Conservation (phyloP, 2,329 filamentous ascomycete genomes). For the Colletotrichum caudatum region DNA sequence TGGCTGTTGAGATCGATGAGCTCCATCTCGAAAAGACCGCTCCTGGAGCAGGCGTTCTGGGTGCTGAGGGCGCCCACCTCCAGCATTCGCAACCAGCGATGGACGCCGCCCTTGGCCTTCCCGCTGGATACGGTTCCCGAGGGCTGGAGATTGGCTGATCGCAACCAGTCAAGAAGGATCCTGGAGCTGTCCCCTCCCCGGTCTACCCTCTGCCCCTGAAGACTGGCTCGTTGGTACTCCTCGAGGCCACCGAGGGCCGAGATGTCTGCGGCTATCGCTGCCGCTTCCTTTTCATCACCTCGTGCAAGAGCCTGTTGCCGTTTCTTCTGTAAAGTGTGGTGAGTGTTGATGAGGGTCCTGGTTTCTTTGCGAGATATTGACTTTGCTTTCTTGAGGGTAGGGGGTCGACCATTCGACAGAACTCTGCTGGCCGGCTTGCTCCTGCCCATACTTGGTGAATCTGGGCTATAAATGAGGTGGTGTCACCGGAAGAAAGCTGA, state of each 20-base stretch:
- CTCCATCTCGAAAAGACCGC: slow-evolving; percentile 76
- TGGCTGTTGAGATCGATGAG: slow-evolving; percentile 94
- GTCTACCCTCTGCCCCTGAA: slow-evolving; percentile 75
- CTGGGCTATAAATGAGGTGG: too few species aligned
- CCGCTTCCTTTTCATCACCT: slow-evolving; percentile 65
- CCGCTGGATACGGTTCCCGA: slow-evolving; percentile 37
- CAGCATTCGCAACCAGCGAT: slow-evolving; percentile 71
- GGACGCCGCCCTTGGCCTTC: background rate
- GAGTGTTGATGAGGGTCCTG: slow-evolving; percentile 72
- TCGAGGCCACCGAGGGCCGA: slow-evolving; percentile 70
- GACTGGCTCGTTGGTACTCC: slow-evolving; percentile 74
- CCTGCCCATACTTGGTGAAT: slow-evolving; percentile 28
- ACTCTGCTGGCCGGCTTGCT: slow-evolving; percentile 26
- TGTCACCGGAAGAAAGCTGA: too few species aligned
- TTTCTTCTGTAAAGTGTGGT: slow-evolving; percentile 74
- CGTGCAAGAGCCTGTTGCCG: slow-evolving; percentile 64
- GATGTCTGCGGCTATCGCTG: slow-evolving; percentile 64
- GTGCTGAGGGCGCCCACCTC: slow-evolving; percentile 91
- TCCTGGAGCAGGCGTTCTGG: slow-evolving; percentile 84
- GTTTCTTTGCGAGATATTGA: slow-evolving; percentile 75
- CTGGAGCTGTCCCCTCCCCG: slow-evolving; percentile 76
- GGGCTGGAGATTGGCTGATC: slow-evolving; percentile 49
- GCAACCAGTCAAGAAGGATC: slow-evolving; percentile 73
- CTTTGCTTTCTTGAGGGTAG: slow-evolving; percentile 62
- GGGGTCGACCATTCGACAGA: slow-evolving; percentile 67